Conservation (phyloP, 2,329 filamentous ascomycete genomes). For the Colletotrichum sidae region DNA sequence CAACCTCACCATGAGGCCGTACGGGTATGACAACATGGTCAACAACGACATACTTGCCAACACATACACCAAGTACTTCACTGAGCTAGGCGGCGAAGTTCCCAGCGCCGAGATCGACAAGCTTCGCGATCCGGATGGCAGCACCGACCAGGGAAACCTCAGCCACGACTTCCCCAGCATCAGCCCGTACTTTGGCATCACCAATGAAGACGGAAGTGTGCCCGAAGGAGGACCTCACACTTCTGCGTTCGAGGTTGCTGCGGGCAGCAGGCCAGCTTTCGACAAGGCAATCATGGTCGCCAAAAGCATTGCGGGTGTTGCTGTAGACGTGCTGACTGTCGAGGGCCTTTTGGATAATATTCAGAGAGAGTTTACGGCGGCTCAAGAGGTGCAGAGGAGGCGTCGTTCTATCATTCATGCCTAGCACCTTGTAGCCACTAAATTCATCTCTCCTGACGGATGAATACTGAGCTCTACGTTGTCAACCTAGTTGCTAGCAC, state of each 20-base stretch:
- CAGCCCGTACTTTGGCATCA: conserved; percentile 43
- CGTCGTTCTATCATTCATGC: conserved; percentile 2
- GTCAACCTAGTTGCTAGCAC: too few relatives aligned
- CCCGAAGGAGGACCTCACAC: conserved; percentile 59
- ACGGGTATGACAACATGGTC: conserved; percentile 48
- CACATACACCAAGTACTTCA: conserved; percentile 41
- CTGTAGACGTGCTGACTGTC: conserved; percentile 58
- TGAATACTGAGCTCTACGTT: too few relatives aligned
- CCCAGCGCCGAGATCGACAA: conserved; percentile 43
- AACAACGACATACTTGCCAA: conserved; percentile 43
- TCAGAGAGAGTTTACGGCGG: conserved; percentile 50
- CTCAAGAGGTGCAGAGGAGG: conserved; percentile 40
- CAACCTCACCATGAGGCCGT: conserved; percentile 49
- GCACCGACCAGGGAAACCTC: conserved; percentile 46
- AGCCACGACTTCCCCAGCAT: conserved; percentile 45
- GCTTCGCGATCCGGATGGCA: conserved; percentile 39
- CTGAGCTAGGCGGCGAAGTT: conserved; percentile 40
- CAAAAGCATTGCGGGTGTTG: conserved; percentile 61
- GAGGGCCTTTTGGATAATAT: conserved; percentile 55
- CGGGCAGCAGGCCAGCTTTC: conserved; percentile 61
- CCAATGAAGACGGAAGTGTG: conserved; percentile 40
- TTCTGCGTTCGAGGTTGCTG: conserved; percentile 61
- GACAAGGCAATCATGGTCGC: conserved; percentile 57
- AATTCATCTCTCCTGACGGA: too few relatives aligned
- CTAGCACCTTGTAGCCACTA: neutral